Conservation (phyloP, 306 rosid species). For the Aeschynomene evenia region DNA sequence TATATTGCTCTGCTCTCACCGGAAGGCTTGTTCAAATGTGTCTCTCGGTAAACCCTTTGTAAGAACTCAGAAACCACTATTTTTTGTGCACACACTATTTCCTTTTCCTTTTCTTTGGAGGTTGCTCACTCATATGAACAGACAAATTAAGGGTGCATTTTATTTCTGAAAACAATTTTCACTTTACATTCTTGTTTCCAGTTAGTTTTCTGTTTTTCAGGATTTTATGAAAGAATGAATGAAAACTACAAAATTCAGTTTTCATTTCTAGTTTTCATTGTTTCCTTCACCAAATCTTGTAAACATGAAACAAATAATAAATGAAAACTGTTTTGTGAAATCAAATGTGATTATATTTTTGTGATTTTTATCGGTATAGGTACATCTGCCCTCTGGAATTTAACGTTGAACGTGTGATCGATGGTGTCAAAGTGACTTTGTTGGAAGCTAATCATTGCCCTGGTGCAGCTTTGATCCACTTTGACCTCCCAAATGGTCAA, state of each 20-base stretch:
- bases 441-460: slow-evolving; percentile 63
- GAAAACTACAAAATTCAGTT: too few relatives aligned
- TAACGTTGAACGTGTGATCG: slow-evolving; percentile 37
- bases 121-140: neutral
- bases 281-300: too few relatives aligned
- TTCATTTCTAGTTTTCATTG: too few relatives aligned
- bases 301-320: too few relatives aligned
- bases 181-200: slow-evolving; percentile 7
- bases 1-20: slow-evolving; percentile 51
- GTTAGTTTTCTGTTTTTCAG: too few relatives aligned
- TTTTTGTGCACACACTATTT: neutral
- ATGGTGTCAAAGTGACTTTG: slow-evolving; percentile 50
- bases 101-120: neutral
- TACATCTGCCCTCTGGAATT: slow-evolving; percentile 46
- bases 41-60: slow-evolving; percentile 52
- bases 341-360: slow-evolving; percentile 10
- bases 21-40: slow-evolving; percentile 49
- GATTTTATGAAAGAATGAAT: too few relatives aligned
- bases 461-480: slow-evolving; percentile 60
- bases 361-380: slow-evolving; percentile 32
- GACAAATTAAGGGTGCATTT: neutral
- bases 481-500: slow-evolving; percentile 46
- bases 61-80: slow-evolving; percentile 19
- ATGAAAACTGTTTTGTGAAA: too few relatives aligned
- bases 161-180: neutral